Base-by-base conservation (phyloP, 2,329 filamentous ascomycete genomes). In the Orbilia javanica region DNA sequence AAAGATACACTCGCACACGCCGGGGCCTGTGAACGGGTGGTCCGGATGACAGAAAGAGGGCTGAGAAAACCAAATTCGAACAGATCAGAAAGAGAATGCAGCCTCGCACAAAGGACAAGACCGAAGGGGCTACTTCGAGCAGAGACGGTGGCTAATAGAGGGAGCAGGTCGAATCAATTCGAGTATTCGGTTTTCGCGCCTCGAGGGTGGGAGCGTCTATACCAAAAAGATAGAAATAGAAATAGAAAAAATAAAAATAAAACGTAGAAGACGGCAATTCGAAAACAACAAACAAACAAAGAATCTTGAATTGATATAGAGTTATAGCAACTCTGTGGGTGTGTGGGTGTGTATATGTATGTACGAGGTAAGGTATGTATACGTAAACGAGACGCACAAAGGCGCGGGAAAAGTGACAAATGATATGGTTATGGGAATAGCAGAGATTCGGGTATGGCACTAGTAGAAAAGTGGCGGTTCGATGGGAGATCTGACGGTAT, bases 41-140 rank as follows among this genome's bases (percentile, higher is more conserved):
- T 74, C 60, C 67, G 74, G 74, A 72, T 78, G 74, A 78, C 74
- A 78, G 74, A 72, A 67, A 72, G 74, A 74, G 63, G 70, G 70
- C 70, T 74, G 74, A 66, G 48, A 65, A 20, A 62, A 46, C 55
- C 50, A 31, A 55, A 69, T 29, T 36, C 34, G 34, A 36, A 36
- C 5, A 42, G 39, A 42, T 42, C 34, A 50, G 62, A 50, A 31
- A 39, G 48, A 46, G 27, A 77, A 65, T 66, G 55, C 72, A 52
- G 70, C 72, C 65, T 69, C 57, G 65, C 44, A 70, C 65, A 77
- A 65, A 44, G 39, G 29, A 48, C 29, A 69, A 46, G 46, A 46
- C 42, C 29, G 20, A 62, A 48, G 42, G 31, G 55, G 31, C 39
- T 73, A 52, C 39, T 72, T 57, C 50, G 42, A 39, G 53, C 53